phyloP scores from a whole-genome alignment of 2,329 filamentous ascomycete species.

The Colletotrichum tamarilloi region DNA sequence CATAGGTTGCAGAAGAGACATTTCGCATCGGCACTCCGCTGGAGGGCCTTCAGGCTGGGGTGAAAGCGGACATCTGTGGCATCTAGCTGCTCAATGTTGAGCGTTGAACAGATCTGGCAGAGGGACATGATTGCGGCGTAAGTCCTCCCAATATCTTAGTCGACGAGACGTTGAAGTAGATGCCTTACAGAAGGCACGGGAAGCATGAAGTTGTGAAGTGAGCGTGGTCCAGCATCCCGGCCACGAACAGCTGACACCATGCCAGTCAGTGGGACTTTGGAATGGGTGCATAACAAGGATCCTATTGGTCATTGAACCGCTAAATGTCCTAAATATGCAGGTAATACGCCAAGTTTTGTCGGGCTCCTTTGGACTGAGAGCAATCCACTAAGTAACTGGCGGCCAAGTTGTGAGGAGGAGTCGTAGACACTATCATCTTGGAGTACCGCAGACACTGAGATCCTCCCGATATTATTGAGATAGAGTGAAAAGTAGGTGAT shows the following conservation, averaged over 20 bases:
- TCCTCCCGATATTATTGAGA: no score
- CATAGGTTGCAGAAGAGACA: conserved; percentile 11
- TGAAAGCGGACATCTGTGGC: conserved; percentile 16
- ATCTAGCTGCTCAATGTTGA: background rate
- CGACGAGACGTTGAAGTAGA: background rate
- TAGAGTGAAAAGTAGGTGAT: no score
- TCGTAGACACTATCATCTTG: no score
- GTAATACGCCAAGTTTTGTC: background rate
- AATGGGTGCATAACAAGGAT: background rate
- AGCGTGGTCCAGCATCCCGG: background rate
- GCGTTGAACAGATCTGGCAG: background rate
- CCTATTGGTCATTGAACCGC: background rate
- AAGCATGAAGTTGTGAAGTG: background rate
- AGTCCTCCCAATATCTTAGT: background rate
- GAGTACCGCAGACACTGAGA: no score
- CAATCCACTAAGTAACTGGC: background rate
- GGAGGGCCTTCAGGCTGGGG: background rate
- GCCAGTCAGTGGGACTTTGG: background rate
- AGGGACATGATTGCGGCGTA: background rate
- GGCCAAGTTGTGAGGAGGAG: background rate
- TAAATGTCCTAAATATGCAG: background rate
- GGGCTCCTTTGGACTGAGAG: background rate
- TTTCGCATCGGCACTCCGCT: background rate
- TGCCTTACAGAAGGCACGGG: background rate
- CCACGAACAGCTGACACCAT: background rate